Base-by-base conservation (phyloP, 2,329 filamentous ascomycete species). In the Diaporthe citriasiana region DNA sequence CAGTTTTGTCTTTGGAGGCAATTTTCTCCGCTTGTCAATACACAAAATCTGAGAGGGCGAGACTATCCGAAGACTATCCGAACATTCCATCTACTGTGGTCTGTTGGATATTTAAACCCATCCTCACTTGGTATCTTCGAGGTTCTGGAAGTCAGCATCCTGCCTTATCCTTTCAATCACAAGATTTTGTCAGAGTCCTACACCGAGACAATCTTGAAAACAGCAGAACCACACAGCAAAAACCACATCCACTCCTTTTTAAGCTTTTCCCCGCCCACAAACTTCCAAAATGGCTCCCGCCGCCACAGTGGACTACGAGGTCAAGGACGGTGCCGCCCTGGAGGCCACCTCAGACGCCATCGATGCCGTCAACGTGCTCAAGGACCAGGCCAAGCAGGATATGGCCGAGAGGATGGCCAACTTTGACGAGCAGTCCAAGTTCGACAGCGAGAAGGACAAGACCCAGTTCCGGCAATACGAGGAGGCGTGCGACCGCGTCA, bases 401-500 rank as follows among this genome's bases (percentile, higher is more conserved):
- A 53, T 71, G 25, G 57, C 66, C 6, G 71, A 63, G 4, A 66
- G 68, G 33, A 57, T 75, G n/a, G 53, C 30, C 51, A 47, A 53
- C 40, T 80, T 75, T 63, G 70, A 78, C 57, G 77, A 75, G 8
- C 56, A 50, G 45, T 79, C 79, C 45, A 66, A 73, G 55, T 83
- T 83, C 72, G 81, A 83, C 77, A 59, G 76, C 10, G 77, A 76
- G 2, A 83, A 82, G 75, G 81, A 83, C 79, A 82, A 82, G 78
- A 73, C 79, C 0, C 73, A 77, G 53, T 83, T 83, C 76, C 79
- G 95, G 45, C 92, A 97, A 81, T 98, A 96, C 84, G 92, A 95
- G 79, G 91, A 92, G 22, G 94, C 95, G 55, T 94, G 93, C 84
- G 93, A 95, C 84, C 90, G 94, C 68, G 94, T 97, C 82, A 95